A percentile compares a stretch with the other conserved stretches of the same genome.
These are phyloP conservation scores for Fragaria iinumae DNA, from an alignment of 306 rosid species.

Conservation along the genomic window DNA sequence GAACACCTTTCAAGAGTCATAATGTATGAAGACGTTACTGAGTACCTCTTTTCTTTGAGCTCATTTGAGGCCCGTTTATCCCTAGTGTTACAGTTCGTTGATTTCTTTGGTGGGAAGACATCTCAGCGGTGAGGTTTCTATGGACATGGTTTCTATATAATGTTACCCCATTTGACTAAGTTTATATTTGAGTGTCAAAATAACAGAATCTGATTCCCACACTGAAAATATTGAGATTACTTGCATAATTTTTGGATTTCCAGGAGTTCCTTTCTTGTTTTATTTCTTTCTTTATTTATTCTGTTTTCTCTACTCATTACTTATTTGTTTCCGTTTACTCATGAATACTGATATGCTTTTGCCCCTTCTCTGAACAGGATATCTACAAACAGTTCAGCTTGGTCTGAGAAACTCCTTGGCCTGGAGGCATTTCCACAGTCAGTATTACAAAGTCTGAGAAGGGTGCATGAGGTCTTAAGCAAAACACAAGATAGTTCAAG, in stretches of 20 bases:
- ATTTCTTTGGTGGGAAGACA: conserved; percentile 81
- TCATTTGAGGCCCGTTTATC: conserved; percentile 72
- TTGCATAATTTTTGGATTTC: background rate
- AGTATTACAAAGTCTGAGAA: conserved; percentile 51
- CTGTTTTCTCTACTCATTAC: background rate
- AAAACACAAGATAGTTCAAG: conserved; percentile 38
- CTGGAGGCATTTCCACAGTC: conserved; percentile 71
- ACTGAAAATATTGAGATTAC: background rate
- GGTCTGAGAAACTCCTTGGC: conserved; percentile 61
- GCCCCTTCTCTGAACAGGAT: conserved; percentile 35
- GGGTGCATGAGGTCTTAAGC: conserved; percentile 44
- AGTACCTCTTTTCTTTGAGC: conserved; percentile 75
- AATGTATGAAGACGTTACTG: conserved; percentile 82
- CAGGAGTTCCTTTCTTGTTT: background rate
- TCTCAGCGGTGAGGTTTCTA: conserved; percentile 65
- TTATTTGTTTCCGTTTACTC: background rate
- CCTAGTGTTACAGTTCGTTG: conserved; percentile 65
- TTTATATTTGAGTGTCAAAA: background rate
- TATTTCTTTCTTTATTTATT: background rate
- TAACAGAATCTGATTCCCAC: background rate
- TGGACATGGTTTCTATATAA: background rate
- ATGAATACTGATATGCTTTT: background rate
- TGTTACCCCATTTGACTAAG: background rate
- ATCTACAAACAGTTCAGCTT: conserved; percentile 70
- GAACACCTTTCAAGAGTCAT: conserved; percentile 69